Evolutionary conservation across 805 yeast species (phyloP), one percentile per base, ranked within the genome.

Genomic region (Candida ovalis): DNA sequence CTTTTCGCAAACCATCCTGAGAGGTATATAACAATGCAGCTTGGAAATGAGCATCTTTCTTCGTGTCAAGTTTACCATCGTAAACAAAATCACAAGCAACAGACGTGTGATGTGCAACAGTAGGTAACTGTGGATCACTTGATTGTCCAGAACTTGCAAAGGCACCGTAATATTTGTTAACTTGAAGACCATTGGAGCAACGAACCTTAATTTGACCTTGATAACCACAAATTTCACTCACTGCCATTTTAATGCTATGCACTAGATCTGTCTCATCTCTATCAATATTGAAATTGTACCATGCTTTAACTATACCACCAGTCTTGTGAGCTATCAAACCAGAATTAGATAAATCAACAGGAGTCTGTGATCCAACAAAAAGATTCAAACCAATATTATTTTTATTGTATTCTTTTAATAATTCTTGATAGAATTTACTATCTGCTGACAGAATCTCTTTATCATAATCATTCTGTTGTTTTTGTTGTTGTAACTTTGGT

Each of bases 1-100:
- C 92, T 57, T 88, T 84, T 55, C 97, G 73, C 8, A 74, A 68
- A 21, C 99, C 99, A 42, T 75, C 74, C 2, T 74, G 61, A 42
- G 89, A 86, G 0, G 97, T 91, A 63, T 90, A 92, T 47, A 94
- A 70, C 24, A 94, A 56, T 0, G 98, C 97, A 1, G 88, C 86
- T 68, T 94, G 99, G 72, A 92, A 88, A 64, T 89, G 94, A 21
- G 88, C 86, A 64, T 90, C 97, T 35, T 77, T 74, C 51, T 80
- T 80, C 1, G 86, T 73, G 49, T 82, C 79, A 30, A 89, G 71
- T 51, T 80, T 81, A 3, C 89, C 89, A 60, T 90, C 97, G 60
- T 88, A 86, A 42, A 75, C 76, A 58, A 92, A 80, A 45, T 88
- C 74, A 2, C 88, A 84, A 9, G 88, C 84, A 42, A 88, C 64